phyloP scores from a whole-genome alignment of 345 rosid species.

The Gossypium sturtianum region DNA sequence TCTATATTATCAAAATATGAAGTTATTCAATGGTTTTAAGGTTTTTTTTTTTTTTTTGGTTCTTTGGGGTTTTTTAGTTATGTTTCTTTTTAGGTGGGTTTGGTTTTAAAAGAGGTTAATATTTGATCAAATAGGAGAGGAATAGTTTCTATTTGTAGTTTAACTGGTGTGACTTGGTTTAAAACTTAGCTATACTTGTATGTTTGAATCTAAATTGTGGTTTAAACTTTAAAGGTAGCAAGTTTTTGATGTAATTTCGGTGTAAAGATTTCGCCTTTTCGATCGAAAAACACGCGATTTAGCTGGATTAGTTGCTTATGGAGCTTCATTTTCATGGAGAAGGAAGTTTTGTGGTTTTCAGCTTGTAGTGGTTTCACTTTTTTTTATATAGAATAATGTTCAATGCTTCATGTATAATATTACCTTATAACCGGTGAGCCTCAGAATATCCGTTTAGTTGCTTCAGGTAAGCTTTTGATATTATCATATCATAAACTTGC shows the following conservation, averaged over 20 bases:
- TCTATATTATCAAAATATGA: constrained; percentile 1
- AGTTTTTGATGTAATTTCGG: background rate
- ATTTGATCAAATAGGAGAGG: background rate
- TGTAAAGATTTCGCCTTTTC: background rate
- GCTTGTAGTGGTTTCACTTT: background rate
- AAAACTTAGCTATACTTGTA: background rate
- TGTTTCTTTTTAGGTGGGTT: constrained; percentile 1
- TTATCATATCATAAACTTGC: background rate
- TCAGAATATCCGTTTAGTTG: background rate
- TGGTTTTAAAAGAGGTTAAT: background rate
- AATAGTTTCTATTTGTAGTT: background rate
- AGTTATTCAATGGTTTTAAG: background rate
- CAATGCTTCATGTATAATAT: background rate
- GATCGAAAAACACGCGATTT: background rate
- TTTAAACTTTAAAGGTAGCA: background rate
- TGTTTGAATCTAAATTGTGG: background rate
- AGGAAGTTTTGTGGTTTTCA: background rate
- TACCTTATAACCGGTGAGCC: background rate
- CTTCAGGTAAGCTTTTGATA: background rate
- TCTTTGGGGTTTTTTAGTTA: background rate
- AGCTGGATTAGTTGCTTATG: background rate
- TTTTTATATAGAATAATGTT: background rate
- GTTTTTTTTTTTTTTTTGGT: background rate
- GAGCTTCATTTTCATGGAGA: background rate
- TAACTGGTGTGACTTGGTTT: background rate